phyloP scores from a whole-genome alignment of 768 basidiomycete genomes.

The Rhodotorula toruloides region DNA sequence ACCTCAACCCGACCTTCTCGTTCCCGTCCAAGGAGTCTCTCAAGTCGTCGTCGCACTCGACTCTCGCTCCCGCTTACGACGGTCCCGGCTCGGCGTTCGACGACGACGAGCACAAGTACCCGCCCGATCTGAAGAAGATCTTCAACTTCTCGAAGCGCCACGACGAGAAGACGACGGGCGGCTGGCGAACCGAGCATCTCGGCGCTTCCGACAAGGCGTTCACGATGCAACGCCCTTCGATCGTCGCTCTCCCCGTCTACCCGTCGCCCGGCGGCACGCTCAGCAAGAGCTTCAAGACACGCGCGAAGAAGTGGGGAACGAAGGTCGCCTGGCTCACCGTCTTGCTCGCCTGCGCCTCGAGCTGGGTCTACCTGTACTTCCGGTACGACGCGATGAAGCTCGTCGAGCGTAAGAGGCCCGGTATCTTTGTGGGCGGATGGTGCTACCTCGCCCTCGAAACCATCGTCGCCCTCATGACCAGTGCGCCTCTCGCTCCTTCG shows the following conservation, averaged over 20 bases:
- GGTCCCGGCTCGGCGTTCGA: constrained; percentile 4
- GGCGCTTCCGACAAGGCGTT: constrained; percentile 14
- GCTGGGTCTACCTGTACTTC: constrained; percentile 15
- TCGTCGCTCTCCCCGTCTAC: constrained; percentile 38
- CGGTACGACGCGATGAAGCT: constrained; percentile 10
- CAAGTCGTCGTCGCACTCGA: constrained; percentile 13
- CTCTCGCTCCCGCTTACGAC: neutral
- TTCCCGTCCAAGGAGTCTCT: constrained; percentile 20
- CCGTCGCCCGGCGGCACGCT: constrained; percentile 17
- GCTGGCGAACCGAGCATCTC: constrained; percentile 33
- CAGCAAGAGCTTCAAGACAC: neutral
- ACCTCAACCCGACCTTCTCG: constrained; percentile 25
- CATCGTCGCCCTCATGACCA: constrained; percentile 18
- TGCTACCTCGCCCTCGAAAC: constrained; percentile 28
- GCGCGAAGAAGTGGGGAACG: constrained; percentile 9
- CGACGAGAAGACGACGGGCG: constrained; percentile 2
- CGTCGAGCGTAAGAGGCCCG: constrained; percentile 31
- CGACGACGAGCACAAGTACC: constrained; percentile 21
- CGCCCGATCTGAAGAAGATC: constrained; percentile 5
- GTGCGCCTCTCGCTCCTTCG: constrained; percentile 8
- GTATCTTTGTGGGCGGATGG: constrained; percentile 33
- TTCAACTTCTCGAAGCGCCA: neutral
- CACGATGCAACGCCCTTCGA: constrained; percentile 21
- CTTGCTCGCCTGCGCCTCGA: constrained; percentile 7
- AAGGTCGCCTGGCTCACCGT: constrained; percentile 2